Evolutionary conservation across 1,139 yeast species (phyloP), one percentile per base, ranked within the genome.

Genomic region (Debaryomyces udenii): DNA sequence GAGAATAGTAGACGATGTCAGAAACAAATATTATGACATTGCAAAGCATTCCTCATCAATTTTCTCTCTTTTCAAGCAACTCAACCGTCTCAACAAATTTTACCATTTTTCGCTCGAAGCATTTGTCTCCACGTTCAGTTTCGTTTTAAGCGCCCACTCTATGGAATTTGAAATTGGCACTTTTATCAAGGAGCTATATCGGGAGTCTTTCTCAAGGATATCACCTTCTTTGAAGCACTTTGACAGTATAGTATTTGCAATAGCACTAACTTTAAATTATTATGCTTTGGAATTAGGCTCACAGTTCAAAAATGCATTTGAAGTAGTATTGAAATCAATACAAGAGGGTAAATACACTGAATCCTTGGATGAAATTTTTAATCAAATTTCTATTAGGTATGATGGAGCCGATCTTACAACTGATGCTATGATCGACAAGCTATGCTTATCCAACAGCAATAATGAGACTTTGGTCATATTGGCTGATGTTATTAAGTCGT

Each of bases 71-170:
- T 56, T 88, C 9, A 59, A 69, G 41, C 43, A 47, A 0, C 42
- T 83, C 27, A 70, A 70, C 38, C 54, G 57, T 27, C 73, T 78
- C 42, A 76, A 74, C 44, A 57, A 57, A 30, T 78, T 81, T 47
- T 89, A 87, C 57, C 76, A 74, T 36, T 81, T 85, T 52, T 68
- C 91, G 0, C 62, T 83, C 33, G 64, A 70, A 5, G 69, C 66
- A 15, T 78, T 80, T 47, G 57, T 76, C 38, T 48, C 53, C 0
- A 62, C 78, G 5, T 73, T 83, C 39, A 45, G 52, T 9, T 44
- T 45, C 1, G 74, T 78, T 0, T 64, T 86, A 37, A 31, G 41
- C 1, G 24, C 39, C 1, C 45, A 35, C 13, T 44, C 47, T 2
- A 49, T 59, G 37, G 60, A 41, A 1, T 42, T 48, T 14, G 47